phyloP scores from a whole-genome alignment of 495 filamentous ascomycete genomes.

The Bathelium albidoporum region DNA sequence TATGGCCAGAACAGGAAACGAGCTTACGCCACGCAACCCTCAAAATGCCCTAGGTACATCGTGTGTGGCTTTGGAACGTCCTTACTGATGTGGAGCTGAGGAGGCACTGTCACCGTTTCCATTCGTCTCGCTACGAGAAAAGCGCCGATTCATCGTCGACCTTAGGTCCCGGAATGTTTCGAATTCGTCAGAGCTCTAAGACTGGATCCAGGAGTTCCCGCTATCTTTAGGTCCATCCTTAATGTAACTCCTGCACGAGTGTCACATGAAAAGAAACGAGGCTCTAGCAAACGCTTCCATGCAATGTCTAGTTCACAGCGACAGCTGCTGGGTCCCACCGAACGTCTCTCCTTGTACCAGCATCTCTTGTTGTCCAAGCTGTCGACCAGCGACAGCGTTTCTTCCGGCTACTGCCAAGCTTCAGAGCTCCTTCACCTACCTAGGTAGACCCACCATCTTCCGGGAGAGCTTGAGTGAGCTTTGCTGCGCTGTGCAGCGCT shows the following conservation, averaged over 20 bases:
- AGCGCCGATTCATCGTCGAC: neutral
- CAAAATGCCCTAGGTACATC: neutral
- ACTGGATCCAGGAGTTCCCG: neutral
- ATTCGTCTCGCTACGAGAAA: neutral
- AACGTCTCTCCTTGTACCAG: too few species aligned
- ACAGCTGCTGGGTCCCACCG: too few species aligned
- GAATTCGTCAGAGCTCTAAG: neutral
- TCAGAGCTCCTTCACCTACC: too few species aligned
- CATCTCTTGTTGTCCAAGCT: too few species aligned
- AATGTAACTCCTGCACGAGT: neutral
- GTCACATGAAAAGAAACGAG: neutral
- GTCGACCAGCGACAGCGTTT: too few species aligned
- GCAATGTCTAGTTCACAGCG: too few species aligned
- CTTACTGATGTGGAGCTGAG: neutral
- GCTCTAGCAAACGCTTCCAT: too few species aligned
- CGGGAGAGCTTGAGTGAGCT: too few species aligned
- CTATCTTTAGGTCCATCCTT: neutral
- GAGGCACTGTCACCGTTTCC: neutral
- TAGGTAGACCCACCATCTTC: too few species aligned
- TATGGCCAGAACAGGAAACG: neutral
- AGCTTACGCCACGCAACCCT: neutral
- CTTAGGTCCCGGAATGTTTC: neutral
- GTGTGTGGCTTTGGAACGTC: neutral
- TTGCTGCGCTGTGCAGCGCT: too few species aligned
- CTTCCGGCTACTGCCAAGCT: too few species aligned